A percentile compares a stretch with the other conserved stretches of the same genome.
These are phyloP conservation scores for Astrocystis sublimbata DNA, from an alignment of 495 filamentous ascomycete species.

Conservation along the genomic window DNA sequence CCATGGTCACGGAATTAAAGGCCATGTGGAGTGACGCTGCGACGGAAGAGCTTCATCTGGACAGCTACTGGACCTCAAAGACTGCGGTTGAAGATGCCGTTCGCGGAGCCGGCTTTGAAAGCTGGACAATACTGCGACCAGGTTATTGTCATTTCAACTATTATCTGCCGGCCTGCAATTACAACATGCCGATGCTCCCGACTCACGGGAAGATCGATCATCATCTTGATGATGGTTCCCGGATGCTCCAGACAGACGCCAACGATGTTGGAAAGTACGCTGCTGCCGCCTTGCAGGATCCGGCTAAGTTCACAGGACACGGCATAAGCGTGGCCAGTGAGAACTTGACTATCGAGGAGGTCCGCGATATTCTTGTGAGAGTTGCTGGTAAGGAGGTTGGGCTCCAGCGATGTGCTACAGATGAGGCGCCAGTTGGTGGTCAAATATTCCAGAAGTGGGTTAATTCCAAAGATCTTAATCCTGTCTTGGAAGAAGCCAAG, in stretches of 20 bases:
- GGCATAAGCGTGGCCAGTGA: conserved; percentile 46
- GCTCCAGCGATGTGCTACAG: conserved; percentile 1
- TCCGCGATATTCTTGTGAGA: conserved; percentile 28
- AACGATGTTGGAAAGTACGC: conserved; percentile 49
- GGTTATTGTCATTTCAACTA: conserved; percentile 30
- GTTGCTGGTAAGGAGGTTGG: conserved; percentile 24
- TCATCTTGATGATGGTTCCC: conserved; percentile 27
- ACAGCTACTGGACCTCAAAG: conserved; percentile 29
- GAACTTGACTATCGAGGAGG: conserved; percentile 35
- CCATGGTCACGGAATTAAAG: conserved; percentile 31
- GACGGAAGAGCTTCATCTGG: neutral
- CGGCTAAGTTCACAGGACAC: conserved; percentile 37
- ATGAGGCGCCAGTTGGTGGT: neutral
- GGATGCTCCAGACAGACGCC: conserved; percentile 45
- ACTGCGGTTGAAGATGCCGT: conserved; percentile 36
- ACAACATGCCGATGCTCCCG: conserved; percentile 30
- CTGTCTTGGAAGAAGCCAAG: conserved; percentile 11
- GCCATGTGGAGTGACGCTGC: conserved; percentile 26
- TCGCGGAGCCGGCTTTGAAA: conserved; percentile 38
- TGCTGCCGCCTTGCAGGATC: conserved; percentile 43
- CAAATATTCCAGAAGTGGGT: conserved; percentile 2
- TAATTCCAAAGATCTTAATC: neutral
- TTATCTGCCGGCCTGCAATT: conserved; percentile 33
- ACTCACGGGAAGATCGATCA: conserved; percentile 31
- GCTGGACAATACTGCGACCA: conserved; percentile 50